phyloP scores from a whole-genome alignment of 2,329 filamentous ascomycete species.

The Fusarium irregulare region DNA sequence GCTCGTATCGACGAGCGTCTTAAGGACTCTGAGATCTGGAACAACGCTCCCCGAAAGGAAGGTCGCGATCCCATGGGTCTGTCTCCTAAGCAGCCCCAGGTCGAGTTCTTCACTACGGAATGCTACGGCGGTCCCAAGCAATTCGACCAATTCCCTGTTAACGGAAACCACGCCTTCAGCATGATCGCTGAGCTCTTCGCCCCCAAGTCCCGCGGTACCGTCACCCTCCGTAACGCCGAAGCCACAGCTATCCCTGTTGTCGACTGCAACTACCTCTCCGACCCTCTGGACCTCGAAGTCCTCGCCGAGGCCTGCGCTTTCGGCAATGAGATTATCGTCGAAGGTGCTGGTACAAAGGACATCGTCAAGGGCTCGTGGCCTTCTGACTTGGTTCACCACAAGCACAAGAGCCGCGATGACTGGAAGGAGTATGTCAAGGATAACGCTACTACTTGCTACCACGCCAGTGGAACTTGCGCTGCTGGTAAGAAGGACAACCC shows the following conservation, averaged over 20 bases:
- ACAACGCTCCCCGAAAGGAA: slow-evolving; percentile 56
- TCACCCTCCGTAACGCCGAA: slow-evolving; percentile 62
- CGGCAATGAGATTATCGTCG: slow-evolving; percentile 69
- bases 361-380: slow-evolving; percentile 72
- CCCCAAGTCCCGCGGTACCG: slow-evolving; percentile 66
- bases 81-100: slow-evolving; percentile 65
- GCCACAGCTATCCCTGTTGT: slow-evolving; percentile 65
- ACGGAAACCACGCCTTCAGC: slow-evolving; percentile 66
- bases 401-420: slow-evolving; percentile 60
- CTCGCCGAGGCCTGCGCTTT: slow-evolving; percentile 68
- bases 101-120: slow-evolving; percentile 72
- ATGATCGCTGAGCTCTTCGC: slow-evolving; percentile 69
- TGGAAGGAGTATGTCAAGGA: slow-evolving; percentile 68
- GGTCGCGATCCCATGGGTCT: slow-evolving; percentile 73
- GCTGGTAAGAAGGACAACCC: slow-evolving; percentile 57
- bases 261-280: slow-evolving; percentile 67
- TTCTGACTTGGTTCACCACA: slow-evolving; percentile 61
- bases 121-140: slow-evolving; percentile 71
- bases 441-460: slow-evolving; percentile 67
- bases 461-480: slow-evolving; percentile 47
- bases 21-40: slow-evolving; percentile 65
- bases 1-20: slow-evolving; percentile 71
- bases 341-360: slow-evolving; percentile 67
- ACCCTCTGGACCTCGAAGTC: slow-evolving; percentile 69
- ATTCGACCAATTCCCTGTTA: slow-evolving; percentile 63